Evolutionary conservation across 805 yeast species (phyloP).

Genomic region (Saccharomyces jurei): DNA sequence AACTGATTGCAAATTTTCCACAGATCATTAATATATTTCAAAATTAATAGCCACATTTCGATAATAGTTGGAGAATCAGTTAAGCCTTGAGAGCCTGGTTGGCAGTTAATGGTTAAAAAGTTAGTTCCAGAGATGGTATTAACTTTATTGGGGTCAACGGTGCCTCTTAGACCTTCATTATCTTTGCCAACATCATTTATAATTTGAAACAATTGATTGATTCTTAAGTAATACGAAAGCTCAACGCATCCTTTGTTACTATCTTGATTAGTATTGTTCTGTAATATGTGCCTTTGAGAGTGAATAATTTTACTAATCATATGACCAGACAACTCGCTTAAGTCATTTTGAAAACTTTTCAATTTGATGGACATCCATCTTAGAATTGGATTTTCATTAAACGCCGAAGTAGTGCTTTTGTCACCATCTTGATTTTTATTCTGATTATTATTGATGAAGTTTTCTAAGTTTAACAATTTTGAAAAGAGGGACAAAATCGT

Average conservation of each 20-base stretch:
- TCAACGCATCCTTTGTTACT: conserved; percentile 26
- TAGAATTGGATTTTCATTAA: conserved; percentile 51
- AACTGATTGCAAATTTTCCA: conserved; percentile 34
- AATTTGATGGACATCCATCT: conserved; percentile 53
- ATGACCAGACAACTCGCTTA: conserved; percentile 37
- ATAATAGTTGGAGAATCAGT: conserved; percentile 47
- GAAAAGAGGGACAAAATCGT: conserved; percentile 38
- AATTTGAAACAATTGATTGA: conserved; percentile 20
- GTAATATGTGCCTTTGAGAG: conserved; percentile 35
- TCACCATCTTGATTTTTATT: conserved; percentile 15
- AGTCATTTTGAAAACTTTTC: conserved; percentile 31
- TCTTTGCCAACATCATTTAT: conserved; percentile 1
- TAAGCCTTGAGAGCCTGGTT: conserved; percentile 22
- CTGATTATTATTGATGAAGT: conserved; percentile 13
- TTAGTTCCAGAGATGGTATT: neutral
- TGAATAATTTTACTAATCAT: conserved; percentile 34
- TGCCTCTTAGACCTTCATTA: conserved; percentile 3
- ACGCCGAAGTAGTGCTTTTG: neutral
- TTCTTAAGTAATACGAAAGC: conserved; percentile 28
- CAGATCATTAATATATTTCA: conserved; percentile 36
- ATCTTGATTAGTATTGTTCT: conserved; percentile 15
- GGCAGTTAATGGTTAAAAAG: neutral
- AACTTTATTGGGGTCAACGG: conserved; percentile 2
- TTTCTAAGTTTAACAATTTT: conserved; percentile 45
- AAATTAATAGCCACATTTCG: conserved; percentile 52